Percentiles rank a stretch among this genome's conserved stretches.
phyloP scores from a whole-genome alignment of 2,329 filamentous ascomycete genomes.

The Fusarium sp. region DNA sequence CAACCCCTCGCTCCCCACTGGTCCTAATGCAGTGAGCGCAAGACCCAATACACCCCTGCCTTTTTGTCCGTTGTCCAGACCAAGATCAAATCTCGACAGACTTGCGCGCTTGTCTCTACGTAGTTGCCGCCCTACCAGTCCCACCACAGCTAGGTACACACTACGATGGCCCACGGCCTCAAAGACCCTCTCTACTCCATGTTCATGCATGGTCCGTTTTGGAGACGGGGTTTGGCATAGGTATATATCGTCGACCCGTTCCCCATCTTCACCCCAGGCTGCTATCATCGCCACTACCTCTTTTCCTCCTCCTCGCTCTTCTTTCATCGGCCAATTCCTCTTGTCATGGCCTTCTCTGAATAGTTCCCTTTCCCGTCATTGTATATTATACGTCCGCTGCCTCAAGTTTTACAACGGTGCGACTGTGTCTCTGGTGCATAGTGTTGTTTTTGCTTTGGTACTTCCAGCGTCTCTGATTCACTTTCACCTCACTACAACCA shows the following conservation, averaged over 20 bases:
- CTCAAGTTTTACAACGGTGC: conserved; percentile 38
- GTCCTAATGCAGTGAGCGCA: conserved; percentile 48
- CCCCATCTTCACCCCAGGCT: conserved; percentile 51
- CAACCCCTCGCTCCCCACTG: conserved; percentile 50
- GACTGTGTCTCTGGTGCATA: conserved; percentile 47
- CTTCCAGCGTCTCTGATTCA: conserved; percentile 48
- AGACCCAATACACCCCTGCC: conserved; percentile 49
- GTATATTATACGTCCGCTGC: conserved; percentile 45
- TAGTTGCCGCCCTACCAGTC: conserved; percentile 47
- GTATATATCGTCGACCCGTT: conserved; percentile 63
- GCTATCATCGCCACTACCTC: conserved; percentile 47
- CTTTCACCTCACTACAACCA: conserved; percentile 32
- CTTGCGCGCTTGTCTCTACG: conserved; percentile 48
- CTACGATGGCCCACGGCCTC: conserved; percentile 41
- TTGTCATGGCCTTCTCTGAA: conserved; percentile 47
- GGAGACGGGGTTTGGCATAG: conserved; percentile 44
- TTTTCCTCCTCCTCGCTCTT: conserved; percentile 45
- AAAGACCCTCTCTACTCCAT: conserved; percentile 55
- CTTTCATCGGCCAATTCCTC: conserved; percentile 43
- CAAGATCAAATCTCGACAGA: conserved; percentile 50
- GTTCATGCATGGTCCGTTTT: conserved; percentile 54
- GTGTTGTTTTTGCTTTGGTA: conserved; percentile 45
- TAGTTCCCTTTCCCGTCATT: conserved; percentile 46
- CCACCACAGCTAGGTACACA: conserved; percentile 44
- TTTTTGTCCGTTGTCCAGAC: conserved; percentile 48